Conservation (phyloP, 345 rosid species). For the Eucalyptus microcorys region DNA sequence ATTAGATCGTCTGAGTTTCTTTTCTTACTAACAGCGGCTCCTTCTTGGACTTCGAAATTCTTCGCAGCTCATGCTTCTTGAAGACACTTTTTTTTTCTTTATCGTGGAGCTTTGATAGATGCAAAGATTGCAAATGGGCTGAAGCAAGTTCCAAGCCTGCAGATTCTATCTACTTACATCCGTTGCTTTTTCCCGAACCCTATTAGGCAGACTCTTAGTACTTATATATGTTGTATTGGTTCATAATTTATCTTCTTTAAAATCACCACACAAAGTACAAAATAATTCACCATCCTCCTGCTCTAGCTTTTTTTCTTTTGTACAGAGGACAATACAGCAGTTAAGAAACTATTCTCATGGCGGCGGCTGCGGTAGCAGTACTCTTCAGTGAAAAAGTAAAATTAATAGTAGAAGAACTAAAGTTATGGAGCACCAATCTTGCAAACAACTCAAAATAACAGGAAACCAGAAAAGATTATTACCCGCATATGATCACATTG, state of each 20-base stretch:
- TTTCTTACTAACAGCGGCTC: no score
- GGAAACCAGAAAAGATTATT: background rate
- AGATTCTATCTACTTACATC: background rate
- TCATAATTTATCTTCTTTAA: background rate
- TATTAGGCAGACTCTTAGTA: background rate
- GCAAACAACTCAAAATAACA: background rate
- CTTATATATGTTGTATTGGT: background rate
- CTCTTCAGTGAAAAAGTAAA: background rate
- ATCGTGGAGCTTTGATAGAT: background rate
- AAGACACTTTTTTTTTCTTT: background rate
- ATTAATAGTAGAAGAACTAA: background rate
- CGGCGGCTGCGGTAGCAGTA: fast-evolving
- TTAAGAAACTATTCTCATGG: background rate
- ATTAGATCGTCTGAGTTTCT: no score
- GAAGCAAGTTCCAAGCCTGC: background rate
- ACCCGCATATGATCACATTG: background rate
- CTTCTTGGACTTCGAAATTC: no score
- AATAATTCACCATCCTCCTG: background rate
- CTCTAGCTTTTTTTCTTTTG: background rate
- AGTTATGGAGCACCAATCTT: background rate
- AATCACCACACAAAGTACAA: background rate
- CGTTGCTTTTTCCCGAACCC: background rate
- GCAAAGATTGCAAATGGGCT: background rate
- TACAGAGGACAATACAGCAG: background rate
- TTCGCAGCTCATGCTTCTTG: fast-evolving